Evolutionary conservation across 192 early-diverging fungal species (phyloP), one percentile per base, ranked within the genome.

Genomic region (Gigaspora rosea): DNA sequence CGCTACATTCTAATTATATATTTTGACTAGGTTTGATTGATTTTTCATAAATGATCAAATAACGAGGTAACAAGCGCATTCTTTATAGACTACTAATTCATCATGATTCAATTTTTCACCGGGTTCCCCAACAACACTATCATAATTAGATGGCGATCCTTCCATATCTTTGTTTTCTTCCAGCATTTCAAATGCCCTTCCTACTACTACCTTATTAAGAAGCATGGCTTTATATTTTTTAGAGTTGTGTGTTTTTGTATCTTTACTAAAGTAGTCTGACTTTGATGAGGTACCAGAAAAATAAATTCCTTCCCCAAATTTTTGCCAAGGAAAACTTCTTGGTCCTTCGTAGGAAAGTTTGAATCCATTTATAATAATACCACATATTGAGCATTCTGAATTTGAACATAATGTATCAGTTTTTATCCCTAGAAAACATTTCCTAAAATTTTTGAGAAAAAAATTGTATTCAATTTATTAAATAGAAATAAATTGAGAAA

Each of bases 231-330:
- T 73, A 74, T 78, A 78, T 12, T 48, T 63, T 3, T 4, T 41
- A 46, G 35, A 74, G 8, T 72, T 33, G 13, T 16, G 49, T n/a
- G 0, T 2, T 10, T 49, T 64, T 8, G 58, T 59, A 10, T 49
- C 58, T 36, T 35, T 33, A 51, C 58, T 63, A 32, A 78, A 78
- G 61, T 59, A 74, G 32, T 78, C 71, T 7, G 77, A 78, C 48
- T 78, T 78, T 18, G 77, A 78, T 33, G 77, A 75, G 2, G 71
- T 78, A 9, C 48, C 35, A 33, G 77, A 78, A 47, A 78, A 78
- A 64, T 78, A 78, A 47, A 74, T 75, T 49, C 77, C 77, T 3
- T 18, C 12, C 1, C 77, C 77, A 72, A 73, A 78, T 41, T 48
- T 69, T 59, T 77, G 64, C 22, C 15, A 72, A 22, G 27, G 15